phyloP scores from a whole-genome alignment of 257 asterid species.

The Solanum acaule region DNA sequence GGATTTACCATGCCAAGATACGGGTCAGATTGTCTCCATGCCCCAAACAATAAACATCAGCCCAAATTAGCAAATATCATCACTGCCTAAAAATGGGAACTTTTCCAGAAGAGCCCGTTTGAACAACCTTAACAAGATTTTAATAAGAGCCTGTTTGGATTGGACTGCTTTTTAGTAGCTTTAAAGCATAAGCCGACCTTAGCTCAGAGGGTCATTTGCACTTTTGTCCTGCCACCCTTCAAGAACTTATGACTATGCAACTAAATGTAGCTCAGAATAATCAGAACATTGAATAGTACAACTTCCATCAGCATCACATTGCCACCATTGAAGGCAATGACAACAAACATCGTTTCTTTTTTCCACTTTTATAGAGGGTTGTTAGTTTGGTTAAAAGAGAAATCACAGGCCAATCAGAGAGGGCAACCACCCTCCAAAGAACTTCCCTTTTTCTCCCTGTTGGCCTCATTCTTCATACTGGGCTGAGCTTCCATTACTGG shows the following conservation, averaged over 20 bases:
- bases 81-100: neutral
- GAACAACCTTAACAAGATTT: neutral
- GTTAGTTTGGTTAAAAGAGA: neutral
- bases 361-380: neutral
- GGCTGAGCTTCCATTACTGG: neutral
- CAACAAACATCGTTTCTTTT: neutral
- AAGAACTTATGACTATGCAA: neutral
- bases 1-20: neutral
- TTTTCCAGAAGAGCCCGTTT: neutral
- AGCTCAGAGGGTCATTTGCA: neutral
- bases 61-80: neutral
- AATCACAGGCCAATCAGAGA: neutral
- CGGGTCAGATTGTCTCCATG: neutral
- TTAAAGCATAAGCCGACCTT: neutral
- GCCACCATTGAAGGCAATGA: neutral
- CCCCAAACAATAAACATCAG: neutral
- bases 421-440: neutral
- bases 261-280: neutral
- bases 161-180: neutral
- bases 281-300: neutral
- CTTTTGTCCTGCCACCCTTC: neutral
- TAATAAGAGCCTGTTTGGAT: neutral
- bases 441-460: neutral
- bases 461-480: neutral
- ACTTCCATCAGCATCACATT: neutral